Percentiles rank a stretch among this genome's conserved stretches.
phyloP scores from a whole-genome alignment of 2,329 filamentous ascomycete species.

The Leptoxyphium fumago region DNA sequence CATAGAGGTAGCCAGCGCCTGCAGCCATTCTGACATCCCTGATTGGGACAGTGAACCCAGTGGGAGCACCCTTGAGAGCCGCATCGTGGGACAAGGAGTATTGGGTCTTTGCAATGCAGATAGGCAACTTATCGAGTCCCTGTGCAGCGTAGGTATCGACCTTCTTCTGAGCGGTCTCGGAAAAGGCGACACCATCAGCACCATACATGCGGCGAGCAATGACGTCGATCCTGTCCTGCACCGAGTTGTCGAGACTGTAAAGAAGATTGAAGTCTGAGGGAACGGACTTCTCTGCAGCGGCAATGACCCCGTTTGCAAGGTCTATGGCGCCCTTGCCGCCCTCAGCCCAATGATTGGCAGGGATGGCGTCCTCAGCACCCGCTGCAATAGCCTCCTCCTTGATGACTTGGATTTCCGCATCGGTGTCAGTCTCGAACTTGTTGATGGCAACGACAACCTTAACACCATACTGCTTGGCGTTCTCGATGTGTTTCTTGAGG shows the following conservation, averaged over 20 bases:
- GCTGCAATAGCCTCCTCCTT: conserved; percentile 83
- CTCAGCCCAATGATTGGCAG: conserved; percentile 93
- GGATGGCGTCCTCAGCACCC: conserved; percentile 83
- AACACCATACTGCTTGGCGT: conserved; percentile 76
- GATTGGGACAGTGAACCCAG: conserved; percentile 88
- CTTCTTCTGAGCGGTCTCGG: conserved; percentile 87
- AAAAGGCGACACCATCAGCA: conserved; percentile 77
- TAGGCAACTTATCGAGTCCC: conserved; percentile 82
- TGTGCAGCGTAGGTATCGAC: conserved; percentile 88
- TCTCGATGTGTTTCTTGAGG: conserved; percentile 85
- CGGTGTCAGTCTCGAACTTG: conserved; percentile 85
- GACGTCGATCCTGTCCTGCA: conserved; percentile 78
- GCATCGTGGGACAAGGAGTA: conserved; percentile 93
- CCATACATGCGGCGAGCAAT: conserved; percentile 95
- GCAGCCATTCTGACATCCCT: conserved; percentile 87
- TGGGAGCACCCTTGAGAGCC: conserved; percentile 83
- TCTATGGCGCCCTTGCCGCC: conserved; percentile 83
- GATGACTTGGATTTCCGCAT: conserved; percentile 78
- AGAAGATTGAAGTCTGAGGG: conserved; percentile 69
- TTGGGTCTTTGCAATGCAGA: conserved; percentile 96
- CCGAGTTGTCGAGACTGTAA: conserved; percentile 56
- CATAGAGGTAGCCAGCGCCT: conserved; percentile 88
- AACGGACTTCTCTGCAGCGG: conserved; percentile 64
- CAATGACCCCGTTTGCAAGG: conserved; percentile 73
- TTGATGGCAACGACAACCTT: conserved; percentile 97